These are phyloP conservation scores for Kwoniella heveanensis DNA, from an alignment of 768 basidiomycete species.

Conservation along the genomic window DNA sequence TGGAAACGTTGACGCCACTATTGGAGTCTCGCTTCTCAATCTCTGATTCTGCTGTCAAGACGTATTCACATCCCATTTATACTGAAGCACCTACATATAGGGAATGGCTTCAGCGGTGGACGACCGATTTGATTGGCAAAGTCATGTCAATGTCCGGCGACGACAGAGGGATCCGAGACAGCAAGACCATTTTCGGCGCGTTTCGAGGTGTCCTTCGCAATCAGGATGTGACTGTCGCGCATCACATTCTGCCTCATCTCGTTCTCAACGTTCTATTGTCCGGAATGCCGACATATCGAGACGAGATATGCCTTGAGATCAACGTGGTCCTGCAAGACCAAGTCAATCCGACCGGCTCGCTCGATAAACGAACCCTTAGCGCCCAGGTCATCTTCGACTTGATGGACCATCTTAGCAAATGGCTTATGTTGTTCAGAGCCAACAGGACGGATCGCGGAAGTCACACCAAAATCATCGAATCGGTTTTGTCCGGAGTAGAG, in stretches of 20 bases:
- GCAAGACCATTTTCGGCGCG: conserved; percentile 71
- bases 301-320: conserved; percentile 74
- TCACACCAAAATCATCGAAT: conserved; percentile 65
- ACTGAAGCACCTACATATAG: conserved; percentile 75
- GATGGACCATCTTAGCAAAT: conserved; percentile 90
- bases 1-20: conserved; percentile 82
- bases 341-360: conserved; percentile 65
- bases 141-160: conserved; percentile 45
- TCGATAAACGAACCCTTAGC: conserved; percentile 83
- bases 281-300: conserved; percentile 65
- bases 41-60: conserved; percentile 56
- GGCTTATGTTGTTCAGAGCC: conserved; percentile 74
- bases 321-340: conserved; percentile 83
- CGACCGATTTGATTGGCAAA: conserved; percentile 70
- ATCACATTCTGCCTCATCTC: conserved; percentile 85
- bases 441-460: conserved; percentile 59
- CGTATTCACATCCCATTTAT: conserved; percentile 74
- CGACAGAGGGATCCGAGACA: conserved; percentile 55
- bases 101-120: conserved; percentile 94
- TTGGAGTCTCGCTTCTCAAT: conserved; percentile 63
- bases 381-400: conserved; percentile 97
- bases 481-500: conserved; percentile 78
- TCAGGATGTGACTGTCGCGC: conserved; percentile 93
- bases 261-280: conserved; percentile 81
- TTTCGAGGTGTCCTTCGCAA: conserved; percentile 74